Evolutionary conservation across 2,329 filamentous ascomycete species (phyloP), one percentile per base, ranked within the genome.

Genomic region (Zarea fungicola): DNA sequence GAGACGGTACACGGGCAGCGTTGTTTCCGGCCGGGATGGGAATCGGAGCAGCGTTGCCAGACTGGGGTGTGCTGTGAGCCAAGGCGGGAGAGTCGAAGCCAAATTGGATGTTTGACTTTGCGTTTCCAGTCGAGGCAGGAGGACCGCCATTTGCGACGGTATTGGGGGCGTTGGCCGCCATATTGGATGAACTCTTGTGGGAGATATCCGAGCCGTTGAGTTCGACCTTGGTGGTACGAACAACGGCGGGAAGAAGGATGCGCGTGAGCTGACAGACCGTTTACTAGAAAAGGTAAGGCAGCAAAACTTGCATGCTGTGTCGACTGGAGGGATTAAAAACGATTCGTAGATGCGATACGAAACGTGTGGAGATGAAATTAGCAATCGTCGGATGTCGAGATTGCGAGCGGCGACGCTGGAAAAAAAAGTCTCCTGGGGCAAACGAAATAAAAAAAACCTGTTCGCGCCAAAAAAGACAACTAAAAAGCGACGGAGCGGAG

Each of bases 181-280:
- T 96, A 61, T 91, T 95, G 62, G 96, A 86, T 16, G 92, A 96
- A 56, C 84, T 83, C 72, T 95, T 96, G 65, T n/a, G 89, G 83
- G 76, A 79, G 73, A 97, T 91, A 59, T 89, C 84, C 58, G 75
- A 75, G 48, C 88, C 88, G 80, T 95, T 93, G 60, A 81, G 69
- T 41, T 35, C 31, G 62, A 76, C 75, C 57, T 75, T 70, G 62
- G 75, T 80, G 68, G 79, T 78, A 67, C 81, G 80, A 54, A 77
- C 79, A 58, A 86, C 81, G 65, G 75, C 74, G 57, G 85, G 84
- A 59, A 26, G 87, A 75, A 64, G 84, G 37, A 37, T 50, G 40
- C 42, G 48, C 41, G 41, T 39, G 1, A 29, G 29, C 41, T 50
- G 48, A 21, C 48, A 40, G 25, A 34, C 42, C 42, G 48, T 50